Conservation (phyloP, 2,329 filamentous ascomycete species). For the Neophaeococcomyces mojaviensis region DNA sequence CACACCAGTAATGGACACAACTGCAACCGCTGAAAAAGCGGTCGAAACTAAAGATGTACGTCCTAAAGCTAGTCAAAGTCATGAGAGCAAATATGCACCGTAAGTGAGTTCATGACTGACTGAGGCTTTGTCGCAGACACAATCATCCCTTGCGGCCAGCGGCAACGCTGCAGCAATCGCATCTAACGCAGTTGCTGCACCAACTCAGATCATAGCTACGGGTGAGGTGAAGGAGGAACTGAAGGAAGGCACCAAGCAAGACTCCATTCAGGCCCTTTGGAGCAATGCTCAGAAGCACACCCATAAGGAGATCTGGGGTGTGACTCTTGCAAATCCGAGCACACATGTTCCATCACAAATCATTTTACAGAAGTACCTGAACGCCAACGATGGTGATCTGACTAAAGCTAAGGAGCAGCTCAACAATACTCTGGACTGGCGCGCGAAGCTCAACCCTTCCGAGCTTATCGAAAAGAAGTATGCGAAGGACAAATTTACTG, state of each 20-base stretch:
- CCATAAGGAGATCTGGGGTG: conserved; percentile 80
- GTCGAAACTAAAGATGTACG: too few species aligned
- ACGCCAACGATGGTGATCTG: conserved; percentile 74
- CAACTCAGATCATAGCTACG: neutral
- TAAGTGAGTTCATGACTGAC: conserved; percentile 2
- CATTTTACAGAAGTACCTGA: conserved; percentile 86
- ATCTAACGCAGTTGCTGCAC: neutral
- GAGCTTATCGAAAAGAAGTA: conserved; percentile 58
- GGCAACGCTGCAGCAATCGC: neutral
- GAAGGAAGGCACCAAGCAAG: conserved; percentile 11
- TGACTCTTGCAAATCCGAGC: conserved; percentile 47
- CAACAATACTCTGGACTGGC: conserved; percentile 71
- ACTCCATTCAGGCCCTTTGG: conserved; percentile 18
- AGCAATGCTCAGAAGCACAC: conserved; percentile 28
- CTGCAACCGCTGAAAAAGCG: too few species aligned
- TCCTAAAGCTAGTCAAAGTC: too few species aligned
- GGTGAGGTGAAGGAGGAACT: conserved; percentile 8
- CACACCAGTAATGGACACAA: too few species aligned
- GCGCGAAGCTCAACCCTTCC: conserved; percentile 65
- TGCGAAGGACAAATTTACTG: conserved; percentile 62
- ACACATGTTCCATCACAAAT: conserved; percentile 68
- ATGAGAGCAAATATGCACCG: too few species aligned
- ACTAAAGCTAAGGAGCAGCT: conserved; percentile 71
- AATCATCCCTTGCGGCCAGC: neutral
- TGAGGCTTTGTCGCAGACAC: neutral